A percentile compares a stretch with the other conserved stretches of the same genome.
Evolutionary conservation across 2,329 filamentous ascomycete genomes (phyloP).

Genomic region (Annulohypoxylon truncatum): DNA sequence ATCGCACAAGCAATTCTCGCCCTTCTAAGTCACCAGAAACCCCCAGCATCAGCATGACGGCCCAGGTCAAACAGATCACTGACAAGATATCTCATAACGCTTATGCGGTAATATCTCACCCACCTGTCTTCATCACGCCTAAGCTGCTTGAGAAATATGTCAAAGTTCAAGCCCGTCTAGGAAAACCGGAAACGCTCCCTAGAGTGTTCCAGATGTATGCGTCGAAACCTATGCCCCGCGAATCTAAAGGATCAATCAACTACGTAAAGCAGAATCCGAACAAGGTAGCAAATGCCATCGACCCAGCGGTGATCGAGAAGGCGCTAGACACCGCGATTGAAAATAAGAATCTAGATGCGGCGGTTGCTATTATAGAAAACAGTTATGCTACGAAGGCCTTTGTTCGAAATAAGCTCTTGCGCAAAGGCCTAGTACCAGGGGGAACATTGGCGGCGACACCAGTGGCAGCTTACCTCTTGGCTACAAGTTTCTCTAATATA

Average conservation of each 20-base stretch:
- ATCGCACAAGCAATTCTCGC: constrained; percentile 36
- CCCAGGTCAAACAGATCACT: constrained; percentile 57
- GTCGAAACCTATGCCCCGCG: constrained; percentile 78
- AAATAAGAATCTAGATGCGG: constrained; percentile 79
- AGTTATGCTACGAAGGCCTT: constrained; percentile 76
- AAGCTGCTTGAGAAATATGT: constrained; percentile 80
- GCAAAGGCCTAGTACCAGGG: constrained; percentile 70
- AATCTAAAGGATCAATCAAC: constrained; percentile 67
- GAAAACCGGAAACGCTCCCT: constrained; percentile 80
- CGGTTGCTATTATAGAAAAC: constrained; percentile 79
- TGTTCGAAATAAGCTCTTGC: constrained; percentile 73
- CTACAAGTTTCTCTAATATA: constrained; percentile 72
- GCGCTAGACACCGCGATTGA: constrained; percentile 85
- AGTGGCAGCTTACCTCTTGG: constrained; percentile 75
- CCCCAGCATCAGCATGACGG: constrained; percentile 26
- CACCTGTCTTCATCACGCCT: constrained; percentile 83
- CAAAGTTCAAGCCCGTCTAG: constrained; percentile 77
- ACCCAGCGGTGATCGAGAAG: constrained; percentile 73
- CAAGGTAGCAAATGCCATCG: constrained; percentile 76
- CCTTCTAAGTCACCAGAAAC: constrained; percentile 35
- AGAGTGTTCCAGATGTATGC: constrained; percentile 85
- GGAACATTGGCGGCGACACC: constrained; percentile 69
- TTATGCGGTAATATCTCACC: constrained; percentile 77
- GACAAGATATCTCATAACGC: constrained; percentile 68
- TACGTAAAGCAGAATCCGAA: constrained; percentile 75